Conservation (phyloP, 1,139 yeast genomes). For the Citeromyces hawaiiensis region DNA sequence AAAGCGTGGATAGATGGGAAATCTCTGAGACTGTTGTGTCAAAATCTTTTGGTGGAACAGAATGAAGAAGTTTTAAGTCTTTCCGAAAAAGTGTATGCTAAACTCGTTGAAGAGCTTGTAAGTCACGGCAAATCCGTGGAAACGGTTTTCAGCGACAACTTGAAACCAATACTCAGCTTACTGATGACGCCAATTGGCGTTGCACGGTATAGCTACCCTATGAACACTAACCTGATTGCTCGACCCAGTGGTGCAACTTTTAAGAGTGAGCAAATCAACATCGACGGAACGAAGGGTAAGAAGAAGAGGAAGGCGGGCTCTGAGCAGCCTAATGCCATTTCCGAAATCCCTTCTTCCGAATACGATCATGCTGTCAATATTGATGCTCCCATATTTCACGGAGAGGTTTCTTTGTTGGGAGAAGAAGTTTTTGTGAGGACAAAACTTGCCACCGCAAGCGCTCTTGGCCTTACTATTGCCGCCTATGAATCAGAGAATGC, state of each 20-base stretch:
- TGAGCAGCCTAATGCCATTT: constrained; percentile 5
- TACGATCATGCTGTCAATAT: constrained; percentile 62
- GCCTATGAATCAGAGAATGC: constrained; percentile 24
- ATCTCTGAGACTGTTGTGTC: constrained; percentile 64
- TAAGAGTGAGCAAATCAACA: constrained; percentile 10
- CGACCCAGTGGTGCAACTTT: constrained; percentile 54
- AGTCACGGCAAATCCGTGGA: constrained; percentile 25
- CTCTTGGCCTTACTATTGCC: constrained; percentile 62
- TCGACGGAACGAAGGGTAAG: background rate
- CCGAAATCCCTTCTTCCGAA: constrained; percentile 30
- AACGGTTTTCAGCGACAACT: constrained; percentile 34
- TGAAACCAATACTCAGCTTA: constrained; percentile 51
- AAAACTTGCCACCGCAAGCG: constrained; percentile 63
- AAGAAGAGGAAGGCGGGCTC: constrained; percentile 18
- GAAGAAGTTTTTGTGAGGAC: constrained; percentile 62
- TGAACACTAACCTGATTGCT: constrained; percentile 63
- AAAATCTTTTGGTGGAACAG: constrained; percentile 82
- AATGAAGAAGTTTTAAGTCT: constrained; percentile 56
- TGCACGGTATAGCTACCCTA: constrained; percentile 75
- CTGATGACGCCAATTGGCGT: constrained; percentile 92
- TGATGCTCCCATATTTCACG: constrained; percentile 84
- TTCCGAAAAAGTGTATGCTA: constrained; percentile 51
- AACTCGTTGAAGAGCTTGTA: constrained; percentile 35
- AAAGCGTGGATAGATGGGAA: constrained; percentile 73
- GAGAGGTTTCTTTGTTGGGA: constrained; percentile 84